Conservation (phyloP, 139 green algal genomes). For the Asterochloris erici region DNA sequence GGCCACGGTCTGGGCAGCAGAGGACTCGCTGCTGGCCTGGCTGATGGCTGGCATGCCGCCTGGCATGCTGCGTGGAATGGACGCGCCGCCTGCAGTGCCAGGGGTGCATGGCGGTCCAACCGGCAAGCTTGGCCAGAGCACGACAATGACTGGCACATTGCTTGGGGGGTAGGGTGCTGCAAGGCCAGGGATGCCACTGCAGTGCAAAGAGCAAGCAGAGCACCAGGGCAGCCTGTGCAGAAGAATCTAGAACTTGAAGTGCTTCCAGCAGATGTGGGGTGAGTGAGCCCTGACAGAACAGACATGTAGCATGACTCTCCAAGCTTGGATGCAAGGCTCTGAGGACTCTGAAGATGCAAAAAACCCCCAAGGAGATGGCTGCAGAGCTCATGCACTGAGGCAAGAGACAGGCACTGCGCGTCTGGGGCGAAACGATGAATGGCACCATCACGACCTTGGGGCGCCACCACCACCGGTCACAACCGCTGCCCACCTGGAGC, state of each 20-base stretch:
- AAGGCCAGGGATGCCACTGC: too few species aligned
- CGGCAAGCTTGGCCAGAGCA: too few species aligned
- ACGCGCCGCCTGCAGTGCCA: neutral
- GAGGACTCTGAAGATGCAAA: neutral
- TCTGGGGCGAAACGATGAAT: neutral
- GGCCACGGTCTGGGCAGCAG: slow-evolving; percentile 25
- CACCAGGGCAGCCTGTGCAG: too few species aligned
- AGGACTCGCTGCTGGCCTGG: slow-evolving; percentile 17
- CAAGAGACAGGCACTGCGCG: neutral
- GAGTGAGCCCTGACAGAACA: too few species aligned
- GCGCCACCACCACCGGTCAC: neutral
- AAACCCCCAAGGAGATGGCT: neutral
- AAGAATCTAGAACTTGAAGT: too few species aligned
- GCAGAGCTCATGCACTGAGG: neutral
- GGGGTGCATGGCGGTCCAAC: neutral
- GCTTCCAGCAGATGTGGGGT: too few species aligned
- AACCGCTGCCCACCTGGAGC: neutral
- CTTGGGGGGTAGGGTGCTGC: too few species aligned
- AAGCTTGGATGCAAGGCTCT: neutral
- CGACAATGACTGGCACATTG: too few species aligned
- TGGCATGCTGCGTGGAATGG: neutral
- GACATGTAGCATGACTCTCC: neutral
- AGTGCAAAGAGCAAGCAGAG: too few species aligned
- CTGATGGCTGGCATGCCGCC: neutral
- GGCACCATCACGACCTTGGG: neutral